Conservation (phyloP, 345 rosid species). For the Jatropha curcas region DNA sequence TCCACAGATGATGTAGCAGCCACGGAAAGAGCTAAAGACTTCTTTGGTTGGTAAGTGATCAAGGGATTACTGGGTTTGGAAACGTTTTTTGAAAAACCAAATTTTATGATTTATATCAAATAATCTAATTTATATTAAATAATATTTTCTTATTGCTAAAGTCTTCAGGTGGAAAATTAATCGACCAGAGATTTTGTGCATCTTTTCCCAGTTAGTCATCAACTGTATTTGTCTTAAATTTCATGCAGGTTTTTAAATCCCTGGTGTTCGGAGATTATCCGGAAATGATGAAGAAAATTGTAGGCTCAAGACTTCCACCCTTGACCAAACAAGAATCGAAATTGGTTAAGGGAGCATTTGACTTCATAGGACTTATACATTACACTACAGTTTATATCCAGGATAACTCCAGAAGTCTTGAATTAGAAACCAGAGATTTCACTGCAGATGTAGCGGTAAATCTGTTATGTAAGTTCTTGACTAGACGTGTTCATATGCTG, state of each 20-base stretch:
- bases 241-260: slow-evolving; percentile 62
- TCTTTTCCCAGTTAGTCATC: background rate
- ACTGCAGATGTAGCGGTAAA: slow-evolving; percentile 32
- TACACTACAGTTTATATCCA: slow-evolving; percentile 31
- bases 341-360: slow-evolving; percentile 58
- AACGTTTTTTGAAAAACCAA: too few species aligned
- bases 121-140: too few species aligned
- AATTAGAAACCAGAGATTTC: slow-evolving; percentile 34
- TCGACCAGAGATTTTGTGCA: too few species aligned
- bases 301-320: slow-evolving; percentile 64
- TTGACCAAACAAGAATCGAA: slow-evolving; percentile 58
- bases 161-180: too few species aligned
- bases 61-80: background rate
- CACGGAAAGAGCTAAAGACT: slow-evolving; percentile 42
- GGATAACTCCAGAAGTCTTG: slow-evolving; percentile 31
- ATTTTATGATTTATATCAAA: too few species aligned
- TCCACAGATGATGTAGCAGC: slow-evolving; percentile 37
- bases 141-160: too few species aligned
- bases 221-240: background rate
- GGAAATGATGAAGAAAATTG: slow-evolving; percentile 50
- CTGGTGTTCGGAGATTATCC: slow-evolving; percentile 79
- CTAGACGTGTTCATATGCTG: background rate
- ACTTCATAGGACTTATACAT: slow-evolving; percentile 57
- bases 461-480: slow-evolving; percentile 26
- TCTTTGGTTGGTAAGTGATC: slow-evolving; percentile 44